Percentiles rank a stretch among this genome's conserved stretches.
Conservation (phyloP, 2,329 filamentous ascomycete species). For the Pochonia chlamydosporia region DNA sequence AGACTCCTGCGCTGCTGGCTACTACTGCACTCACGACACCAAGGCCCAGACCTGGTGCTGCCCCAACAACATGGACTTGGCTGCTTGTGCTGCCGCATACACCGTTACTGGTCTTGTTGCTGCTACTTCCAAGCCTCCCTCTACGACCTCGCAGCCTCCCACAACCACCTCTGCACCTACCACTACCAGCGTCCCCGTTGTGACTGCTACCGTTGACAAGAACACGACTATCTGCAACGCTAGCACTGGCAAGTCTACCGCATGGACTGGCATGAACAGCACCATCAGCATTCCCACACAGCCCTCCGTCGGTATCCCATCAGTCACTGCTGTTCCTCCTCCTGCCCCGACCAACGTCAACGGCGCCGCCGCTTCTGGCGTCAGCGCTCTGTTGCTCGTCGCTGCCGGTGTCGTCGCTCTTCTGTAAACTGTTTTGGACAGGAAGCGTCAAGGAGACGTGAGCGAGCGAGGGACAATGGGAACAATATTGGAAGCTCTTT, state of each 20-base stretch:
- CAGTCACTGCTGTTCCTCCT: slow-evolving; percentile 11
- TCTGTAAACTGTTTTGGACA: slow-evolving; percentile 19
- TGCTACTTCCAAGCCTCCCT: slow-evolving; percentile 25
- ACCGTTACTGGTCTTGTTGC: slow-evolving; percentile 39
- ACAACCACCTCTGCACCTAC: slow-evolving; percentile 21
- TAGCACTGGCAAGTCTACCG: slow-evolving; percentile 21
- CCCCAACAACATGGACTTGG: slow-evolving; percentile 47
- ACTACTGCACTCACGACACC: slow-evolving; percentile 55
- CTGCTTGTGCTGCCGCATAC: slow-evolving; percentile 48
- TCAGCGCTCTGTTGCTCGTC: slow-evolving; percentile 30
- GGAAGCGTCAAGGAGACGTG: neutral
- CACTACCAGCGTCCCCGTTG: slow-evolving; percentile 15
- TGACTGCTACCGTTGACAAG: slow-evolving; percentile 15
- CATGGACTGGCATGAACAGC: slow-evolving; percentile 26
- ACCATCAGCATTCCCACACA: slow-evolving; percentile 23
- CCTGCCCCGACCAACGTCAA: slow-evolving; percentile 17
- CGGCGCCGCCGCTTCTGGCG: slow-evolving; percentile 24
- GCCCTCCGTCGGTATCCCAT: slow-evolving; percentile 13
- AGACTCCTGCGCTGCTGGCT: slow-evolving; percentile 57
- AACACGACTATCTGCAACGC: slow-evolving; percentile 21
- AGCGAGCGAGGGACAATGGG: neutral
- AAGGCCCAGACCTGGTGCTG: slow-evolving; percentile 53
- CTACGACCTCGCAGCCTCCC: slow-evolving; percentile 15
- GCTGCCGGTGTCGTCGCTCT: slow-evolving; percentile 30
- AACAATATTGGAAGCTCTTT: slow-evolving; percentile 14